These are phyloP conservation scores for Rhodofomes roseus DNA, from an alignment of 1,284 basidiomycete genomes.

Conservation along the genomic window DNA sequence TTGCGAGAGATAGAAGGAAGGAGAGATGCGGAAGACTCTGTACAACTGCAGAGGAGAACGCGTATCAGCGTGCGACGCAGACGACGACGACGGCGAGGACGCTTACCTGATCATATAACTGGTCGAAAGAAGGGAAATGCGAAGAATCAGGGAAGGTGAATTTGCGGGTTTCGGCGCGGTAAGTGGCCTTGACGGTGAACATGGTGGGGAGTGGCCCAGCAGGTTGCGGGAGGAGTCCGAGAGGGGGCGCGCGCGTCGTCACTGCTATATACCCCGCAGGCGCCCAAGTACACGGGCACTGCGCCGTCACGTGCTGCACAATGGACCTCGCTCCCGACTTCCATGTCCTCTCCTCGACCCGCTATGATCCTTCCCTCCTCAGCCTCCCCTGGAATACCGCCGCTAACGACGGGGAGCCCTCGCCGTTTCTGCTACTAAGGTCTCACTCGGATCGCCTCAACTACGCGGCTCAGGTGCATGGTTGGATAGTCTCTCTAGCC, in stretches of 20 bases:
- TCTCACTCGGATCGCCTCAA: constrained; percentile 57
- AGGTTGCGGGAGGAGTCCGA: constrained; percentile 18
- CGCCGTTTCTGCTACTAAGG: constrained; percentile 53
- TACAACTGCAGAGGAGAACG: constrained; percentile 46
- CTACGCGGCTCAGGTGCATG: constrained; percentile 44
- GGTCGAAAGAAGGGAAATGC: constrained; percentile 39
- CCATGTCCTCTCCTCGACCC: constrained; percentile 49
- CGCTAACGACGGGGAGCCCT: constrained; percentile 39
- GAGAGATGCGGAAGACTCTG: constrained; percentile 62
- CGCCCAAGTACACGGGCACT: constrained; percentile 5
- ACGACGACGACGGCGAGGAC: constrained; percentile 1
- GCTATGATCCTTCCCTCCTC: constrained; percentile 52
- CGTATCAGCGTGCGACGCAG: constrained; percentile 10
- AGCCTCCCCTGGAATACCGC: constrained; percentile 53
- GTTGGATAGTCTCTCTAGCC: constrained; percentile 43
- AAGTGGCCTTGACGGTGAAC: constrained; percentile 55
- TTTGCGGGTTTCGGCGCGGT: constrained; percentile 46
- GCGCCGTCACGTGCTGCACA: constrained; percentile 4
- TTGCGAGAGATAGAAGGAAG: constrained; percentile 57
- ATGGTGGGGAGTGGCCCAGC: constrained; percentile 29
- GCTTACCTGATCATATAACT: constrained; percentile 42
- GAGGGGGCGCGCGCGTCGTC: constrained; percentile 7
- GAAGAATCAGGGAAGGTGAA: constrained; percentile 37
- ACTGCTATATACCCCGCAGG: constrained; percentile 7
- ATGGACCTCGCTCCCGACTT: constrained; percentile 18